Percentiles rank a stretch among this genome's conserved stretches.
Evolutionary conservation across 2,329 filamentous ascomycete species (phyloP).

Genomic region (Ophiostoma perfectum): DNA sequence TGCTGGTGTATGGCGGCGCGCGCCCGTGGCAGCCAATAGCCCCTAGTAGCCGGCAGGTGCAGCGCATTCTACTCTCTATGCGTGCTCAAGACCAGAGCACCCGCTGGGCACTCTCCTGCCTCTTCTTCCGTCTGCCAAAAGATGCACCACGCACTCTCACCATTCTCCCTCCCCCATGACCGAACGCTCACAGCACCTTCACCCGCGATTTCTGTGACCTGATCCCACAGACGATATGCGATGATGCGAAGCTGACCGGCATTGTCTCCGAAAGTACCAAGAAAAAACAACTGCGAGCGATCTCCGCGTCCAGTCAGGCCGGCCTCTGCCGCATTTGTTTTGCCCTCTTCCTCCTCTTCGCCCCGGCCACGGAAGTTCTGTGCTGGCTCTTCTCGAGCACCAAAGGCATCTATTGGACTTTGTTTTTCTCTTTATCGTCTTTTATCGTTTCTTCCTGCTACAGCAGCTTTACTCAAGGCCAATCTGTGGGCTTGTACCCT

Average conservation of each 20-base stretch:
- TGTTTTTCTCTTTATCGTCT: too few species aligned
- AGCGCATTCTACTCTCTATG: conserved; percentile 19
- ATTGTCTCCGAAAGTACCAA: background rate
- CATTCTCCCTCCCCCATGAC: background rate
- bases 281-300: background rate
- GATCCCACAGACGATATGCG: background rate
- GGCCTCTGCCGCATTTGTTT: conserved; percentile 1
- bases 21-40: conserved; percentile 16
- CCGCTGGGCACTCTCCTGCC: conserved; percentile 16
- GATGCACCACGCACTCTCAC: background rate
- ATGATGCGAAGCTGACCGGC: background rate
- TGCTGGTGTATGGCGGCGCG: background rate
- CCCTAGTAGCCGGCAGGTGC: conserved; percentile 13
- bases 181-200: background rate
- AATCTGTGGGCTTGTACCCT: background rate
- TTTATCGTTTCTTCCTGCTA: background rate
- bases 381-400: background rate
- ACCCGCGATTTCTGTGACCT: background rate
- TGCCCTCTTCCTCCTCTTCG: background rate
- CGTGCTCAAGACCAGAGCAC: conserved; percentile 9
- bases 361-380: background rate
- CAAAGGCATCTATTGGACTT: background rate
- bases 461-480: background rate
- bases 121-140: conserved; percentile 13
- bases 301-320: conserved; percentile 5